A percentile compares a stretch with the other conserved stretches of the same genome.
Evolutionary conservation across 2,329 filamentous ascomycete genomes (phyloP).

Genomic region (Scleromitrula shiraiana): DNA sequence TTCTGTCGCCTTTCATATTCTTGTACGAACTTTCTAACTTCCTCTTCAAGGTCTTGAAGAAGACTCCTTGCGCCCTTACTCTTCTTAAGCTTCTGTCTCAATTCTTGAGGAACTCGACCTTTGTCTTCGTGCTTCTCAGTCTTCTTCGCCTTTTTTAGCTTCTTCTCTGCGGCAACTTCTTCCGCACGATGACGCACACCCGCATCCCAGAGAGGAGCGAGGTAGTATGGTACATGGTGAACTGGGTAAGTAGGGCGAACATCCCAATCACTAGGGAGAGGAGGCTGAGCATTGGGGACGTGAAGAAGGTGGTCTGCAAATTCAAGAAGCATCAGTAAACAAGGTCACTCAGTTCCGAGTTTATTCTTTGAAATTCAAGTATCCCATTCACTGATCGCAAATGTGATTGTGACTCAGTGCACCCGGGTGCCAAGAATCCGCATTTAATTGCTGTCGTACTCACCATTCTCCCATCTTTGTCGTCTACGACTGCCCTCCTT

Average conservation of each 20-base stretch:
- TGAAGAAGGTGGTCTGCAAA: slow-evolving; percentile 68
- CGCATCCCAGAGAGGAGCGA: slow-evolving; percentile 79
- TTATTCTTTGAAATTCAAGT: slow-evolving; percentile 7
- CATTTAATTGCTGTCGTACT: slow-evolving; percentile 16
- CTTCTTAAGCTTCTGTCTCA: slow-evolving; percentile 74
- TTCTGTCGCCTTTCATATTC: slow-evolving; percentile 43
- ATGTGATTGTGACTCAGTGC: not conserved
- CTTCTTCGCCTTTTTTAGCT: slow-evolving; percentile 29
- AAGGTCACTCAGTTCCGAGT: slow-evolving; percentile 8
- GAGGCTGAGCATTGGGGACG: slow-evolving; percentile 81
- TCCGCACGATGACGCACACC: slow-evolving; percentile 44
- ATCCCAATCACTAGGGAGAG: slow-evolving; percentile 74
- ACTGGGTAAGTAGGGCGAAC: slow-evolving; percentile 74
- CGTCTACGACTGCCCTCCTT: slow-evolving; percentile 84
- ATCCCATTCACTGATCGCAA: slow-evolving; percentile 6
- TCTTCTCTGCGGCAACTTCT: slow-evolving; percentile 35
- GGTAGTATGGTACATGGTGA: slow-evolving; percentile 75
- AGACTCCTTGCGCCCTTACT: slow-evolving; percentile 67
- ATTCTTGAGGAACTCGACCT: slow-evolving; percentile 65
- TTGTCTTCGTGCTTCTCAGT: slow-evolving; percentile 31
- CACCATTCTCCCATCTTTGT: slow-evolving; percentile 93
- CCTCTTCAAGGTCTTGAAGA: slow-evolving; percentile 76
- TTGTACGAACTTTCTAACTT: slow-evolving; percentile 67
- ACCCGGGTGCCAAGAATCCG: not conserved
- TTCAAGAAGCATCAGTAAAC: slow-evolving; percentile 7